Base-by-base conservation (phyloP, 2,329 filamentous ascomycete species). In the Leptographium galeiforme region DNA sequence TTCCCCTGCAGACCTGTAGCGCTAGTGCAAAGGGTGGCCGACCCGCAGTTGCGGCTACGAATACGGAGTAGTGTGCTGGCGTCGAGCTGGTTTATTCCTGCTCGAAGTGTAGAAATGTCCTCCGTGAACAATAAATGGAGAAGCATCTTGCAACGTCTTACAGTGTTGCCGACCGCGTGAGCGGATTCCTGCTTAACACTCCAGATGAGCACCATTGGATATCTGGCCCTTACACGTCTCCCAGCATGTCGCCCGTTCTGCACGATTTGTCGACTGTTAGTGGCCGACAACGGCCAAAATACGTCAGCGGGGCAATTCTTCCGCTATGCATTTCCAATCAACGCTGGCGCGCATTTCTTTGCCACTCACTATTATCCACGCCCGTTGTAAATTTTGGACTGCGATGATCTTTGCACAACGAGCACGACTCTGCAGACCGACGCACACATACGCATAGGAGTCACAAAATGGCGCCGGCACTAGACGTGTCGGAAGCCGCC, bases 391-490 rank as follows among this genome's bases (percentile, higher is more conserved):
- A 41, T 18, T 44, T 7, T 25, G 34, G 6, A 25, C 39, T 40
- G 11, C 14, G 11, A 40, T 41, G 18, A 33, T 30, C 32, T 34
- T 13, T 34, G 14, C 8, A 47, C 45, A 14, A 5, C 32, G 1
- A 8, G 3, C 45, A 46, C 18, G 13, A 3, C 14, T 13, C 16
- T 19, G 16, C 33, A 38, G 33, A 4, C 46, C 12, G 8, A 48
- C 45, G 16, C 45, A 48, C 32, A 48, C 45, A 1, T n/a, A 32
- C 12, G 8, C 43, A 16, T n/a, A 18, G 16, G 18, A 32, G 11
- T 44, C 32, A 38, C 34, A n/a, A 13, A 46, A 95, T 95, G 89
- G 84, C 88, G 52, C 88, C 89, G 18, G 89, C 85, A 30, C 72
- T 95, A 46, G 85, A 94, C 71, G 81, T 84, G 62, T 78, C 84